phyloP scores from a whole-genome alignment of 768 basidiomycete genomes.

The Leccinum broughii region DNA sequence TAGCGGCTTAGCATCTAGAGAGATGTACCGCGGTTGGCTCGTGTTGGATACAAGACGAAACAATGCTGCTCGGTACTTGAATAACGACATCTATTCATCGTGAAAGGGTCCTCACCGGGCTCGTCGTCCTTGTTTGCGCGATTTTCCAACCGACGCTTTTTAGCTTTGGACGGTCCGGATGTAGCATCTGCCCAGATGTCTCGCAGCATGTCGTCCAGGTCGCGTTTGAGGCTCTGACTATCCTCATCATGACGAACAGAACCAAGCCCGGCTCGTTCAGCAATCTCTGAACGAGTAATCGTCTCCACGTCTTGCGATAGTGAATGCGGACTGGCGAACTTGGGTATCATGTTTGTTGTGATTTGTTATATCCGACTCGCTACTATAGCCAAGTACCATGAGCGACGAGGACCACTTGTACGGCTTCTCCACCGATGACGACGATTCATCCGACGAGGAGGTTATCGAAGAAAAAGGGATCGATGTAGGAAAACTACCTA shows the following conservation, averaged over 20 bases:
- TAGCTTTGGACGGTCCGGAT: neutral
- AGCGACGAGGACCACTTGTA: conserved; percentile 51
- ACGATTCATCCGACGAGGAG: conserved; percentile 80
- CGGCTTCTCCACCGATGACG: conserved; percentile 78
- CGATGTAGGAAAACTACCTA: conserved; percentile 76
- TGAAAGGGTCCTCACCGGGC: conserved; percentile 1
- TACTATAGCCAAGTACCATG: conserved; percentile 8
- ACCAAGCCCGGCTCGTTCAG: conserved; percentile 9
- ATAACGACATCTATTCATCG: neutral
- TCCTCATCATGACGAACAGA: conserved; percentile 9
- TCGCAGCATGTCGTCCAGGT: conserved; percentile 25
- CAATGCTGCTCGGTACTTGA: conserved; percentile 27
- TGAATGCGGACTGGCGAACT: conserved; percentile 50
- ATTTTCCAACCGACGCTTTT: conserved; percentile 3
- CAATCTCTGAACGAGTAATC: conserved; percentile 40
- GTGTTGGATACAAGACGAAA: conserved; percentile 50
- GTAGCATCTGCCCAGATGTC: conserved; percentile 20
- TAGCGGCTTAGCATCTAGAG: conserved; percentile 43
- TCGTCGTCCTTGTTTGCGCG: neutral
- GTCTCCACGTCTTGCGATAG: conserved; percentile 32
- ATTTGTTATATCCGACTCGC: conserved; percentile 14
- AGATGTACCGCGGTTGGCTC: conserved; percentile 37
- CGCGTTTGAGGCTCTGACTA: conserved; percentile 16
- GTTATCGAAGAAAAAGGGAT: conserved; percentile 56
- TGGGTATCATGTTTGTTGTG: conserved; percentile 36